Conservation (phyloP, 2,329 filamentous ascomycete genomes). For the Colletotrichum siamense region DNA sequence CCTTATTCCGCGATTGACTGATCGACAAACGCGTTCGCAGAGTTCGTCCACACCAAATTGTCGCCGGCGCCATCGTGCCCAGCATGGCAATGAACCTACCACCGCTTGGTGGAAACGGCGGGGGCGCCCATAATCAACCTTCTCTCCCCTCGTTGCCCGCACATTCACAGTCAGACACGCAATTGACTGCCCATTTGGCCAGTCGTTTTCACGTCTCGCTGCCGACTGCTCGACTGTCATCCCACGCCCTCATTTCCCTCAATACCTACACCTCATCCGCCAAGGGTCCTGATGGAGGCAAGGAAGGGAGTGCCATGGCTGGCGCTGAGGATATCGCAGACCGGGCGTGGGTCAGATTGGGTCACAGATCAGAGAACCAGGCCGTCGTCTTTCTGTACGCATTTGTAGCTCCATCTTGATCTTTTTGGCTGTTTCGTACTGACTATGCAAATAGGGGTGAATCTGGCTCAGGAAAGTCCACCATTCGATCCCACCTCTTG, state of each 20-base stretch:
- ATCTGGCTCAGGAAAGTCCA: slow-evolving; percentile 95
- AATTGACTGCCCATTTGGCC: slow-evolving; percentile 82
- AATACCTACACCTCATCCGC: slow-evolving; percentile 94
- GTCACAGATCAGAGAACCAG: slow-evolving; percentile 91
- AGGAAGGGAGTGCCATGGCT: slow-evolving; percentile 89
- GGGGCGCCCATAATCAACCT: slow-evolving; percentile 77
- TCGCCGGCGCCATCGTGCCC: slow-evolving; percentile 31
- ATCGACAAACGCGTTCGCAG: neutral
- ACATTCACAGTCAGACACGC: slow-evolving; percentile 79
- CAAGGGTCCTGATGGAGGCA: slow-evolving; percentile 87
- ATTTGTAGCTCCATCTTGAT: neutral
- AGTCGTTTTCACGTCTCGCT: slow-evolving; percentile 91
- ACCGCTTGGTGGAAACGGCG: slow-evolving; percentile 51
- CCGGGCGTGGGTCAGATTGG: slow-evolving; percentile 83
- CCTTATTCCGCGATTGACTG: neutral
- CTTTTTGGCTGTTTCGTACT: neutral
- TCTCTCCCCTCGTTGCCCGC: slow-evolving; percentile 88
- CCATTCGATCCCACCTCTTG: slow-evolving; percentile 86
- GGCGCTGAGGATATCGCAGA: slow-evolving; percentile 92
- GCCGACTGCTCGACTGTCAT: slow-evolving; percentile 87
- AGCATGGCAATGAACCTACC: slow-evolving; percentile 68
- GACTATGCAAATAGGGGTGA: slow-evolving; percentile 71
- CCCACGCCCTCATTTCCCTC: slow-evolving; percentile 87
- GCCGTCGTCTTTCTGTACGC: slow-evolving; percentile 89
- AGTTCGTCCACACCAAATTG: neutral